Percentiles rank a stretch among this genome's conserved stretches.
These are phyloP conservation scores for Chlorophyllum brunneum DNA, from an alignment of 768 basidiomycete genomes.

Conservation along the genomic window DNA sequence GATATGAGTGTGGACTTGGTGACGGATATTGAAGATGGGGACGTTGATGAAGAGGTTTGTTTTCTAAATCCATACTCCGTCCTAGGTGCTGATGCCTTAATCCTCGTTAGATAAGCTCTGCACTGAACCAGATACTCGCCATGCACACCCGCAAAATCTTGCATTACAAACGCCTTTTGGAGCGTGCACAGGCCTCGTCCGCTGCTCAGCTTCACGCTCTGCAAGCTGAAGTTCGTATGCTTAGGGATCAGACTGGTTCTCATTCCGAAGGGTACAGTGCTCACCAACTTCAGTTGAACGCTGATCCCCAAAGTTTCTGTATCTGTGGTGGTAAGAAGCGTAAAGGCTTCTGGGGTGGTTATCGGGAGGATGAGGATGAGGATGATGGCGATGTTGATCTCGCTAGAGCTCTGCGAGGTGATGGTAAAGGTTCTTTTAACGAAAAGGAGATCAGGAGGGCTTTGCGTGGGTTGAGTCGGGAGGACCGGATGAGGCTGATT, in stretches of 20 bases:
- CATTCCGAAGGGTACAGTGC: conserved; percentile 17
- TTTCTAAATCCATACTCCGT: not conserved
- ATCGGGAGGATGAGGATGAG: conserved; percentile 47
- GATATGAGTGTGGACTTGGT: conserved; percentile 72
- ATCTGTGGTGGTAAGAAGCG: conserved; percentile 60
- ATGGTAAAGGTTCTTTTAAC: conserved; percentile 60
- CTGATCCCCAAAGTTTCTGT: conserved; percentile 30
- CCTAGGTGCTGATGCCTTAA: conserved; percentile 3
- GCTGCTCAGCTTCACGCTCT: conserved; percentile 84
- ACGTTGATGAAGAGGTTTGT: conserved; percentile 69
- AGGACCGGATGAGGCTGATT: conserved; percentile 70
- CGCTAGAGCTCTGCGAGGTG: conserved; percentile 45
- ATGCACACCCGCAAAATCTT: conserved; percentile 56
- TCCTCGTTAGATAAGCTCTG: conserved; percentile 32
- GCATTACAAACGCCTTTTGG: conserved; percentile 75
- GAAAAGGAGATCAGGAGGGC: conserved; percentile 68
- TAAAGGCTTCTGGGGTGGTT: conserved; percentile 73
- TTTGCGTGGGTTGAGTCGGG: conserved; percentile 55
- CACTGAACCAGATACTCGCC: conserved; percentile 34
- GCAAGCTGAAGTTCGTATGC: conserved; percentile 72
- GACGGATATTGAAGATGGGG: conserved; percentile 55
- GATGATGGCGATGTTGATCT: conserved; percentile 39
- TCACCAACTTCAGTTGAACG: conserved; percentile 18
- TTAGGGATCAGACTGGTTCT: conserved; percentile 41
- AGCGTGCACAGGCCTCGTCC: conserved; percentile 72